These are phyloP conservation scores for Cotoneaster glaucophyllus DNA, from an alignment of 306 rosid species.

Conservation along the genomic window DNA sequence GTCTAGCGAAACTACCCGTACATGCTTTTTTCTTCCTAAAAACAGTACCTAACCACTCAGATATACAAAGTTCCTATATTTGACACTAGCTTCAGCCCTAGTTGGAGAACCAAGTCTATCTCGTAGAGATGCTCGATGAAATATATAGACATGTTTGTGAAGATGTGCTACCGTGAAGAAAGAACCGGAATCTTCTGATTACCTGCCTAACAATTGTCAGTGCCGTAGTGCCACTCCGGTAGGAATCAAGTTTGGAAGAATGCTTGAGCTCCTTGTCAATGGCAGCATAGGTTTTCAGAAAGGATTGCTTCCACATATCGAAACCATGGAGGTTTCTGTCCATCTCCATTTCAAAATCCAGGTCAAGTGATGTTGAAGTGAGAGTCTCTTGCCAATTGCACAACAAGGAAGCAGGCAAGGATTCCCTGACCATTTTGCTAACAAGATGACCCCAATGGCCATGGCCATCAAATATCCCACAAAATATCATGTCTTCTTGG, in stretches of 20 bases:
- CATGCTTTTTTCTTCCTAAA: background rate
- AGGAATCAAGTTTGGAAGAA: slow-evolving; percentile 54
- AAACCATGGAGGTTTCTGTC: slow-evolving; percentile 41
- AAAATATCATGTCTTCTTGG: slow-evolving; percentile 67
- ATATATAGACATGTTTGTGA: too few relatives aligned
- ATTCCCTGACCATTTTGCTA: slow-evolving; percentile 59
- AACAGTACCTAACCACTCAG: too few relatives aligned
- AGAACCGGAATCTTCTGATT: background rate
- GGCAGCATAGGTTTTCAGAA: slow-evolving; percentile 50
- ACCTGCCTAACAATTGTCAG: slow-evolving; percentile 87
- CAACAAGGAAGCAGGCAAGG: slow-evolving; percentile 49
- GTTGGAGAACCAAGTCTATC: too few relatives aligned
- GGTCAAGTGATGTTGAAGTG: slow-evolving; percentile 43
- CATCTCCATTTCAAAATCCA: slow-evolving; percentile 32
- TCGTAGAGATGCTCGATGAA: too few relatives aligned
- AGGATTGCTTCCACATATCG: slow-evolving; percentile 64
- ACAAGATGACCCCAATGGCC: slow-evolving; percentile 86
- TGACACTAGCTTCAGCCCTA: too few relatives aligned
- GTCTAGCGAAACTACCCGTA: background rate
- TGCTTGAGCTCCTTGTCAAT: slow-evolving; percentile 67
- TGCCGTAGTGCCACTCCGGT: slow-evolving; percentile 69
- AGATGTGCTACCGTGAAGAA: too few relatives aligned
- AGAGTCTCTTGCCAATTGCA: slow-evolving; percentile 61
- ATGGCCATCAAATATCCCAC: slow-evolving; percentile 91
- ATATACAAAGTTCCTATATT: too few relatives aligned